Base-by-base conservation (phyloP, 331 rosid genomes). In the Malus hybrid region DNA sequence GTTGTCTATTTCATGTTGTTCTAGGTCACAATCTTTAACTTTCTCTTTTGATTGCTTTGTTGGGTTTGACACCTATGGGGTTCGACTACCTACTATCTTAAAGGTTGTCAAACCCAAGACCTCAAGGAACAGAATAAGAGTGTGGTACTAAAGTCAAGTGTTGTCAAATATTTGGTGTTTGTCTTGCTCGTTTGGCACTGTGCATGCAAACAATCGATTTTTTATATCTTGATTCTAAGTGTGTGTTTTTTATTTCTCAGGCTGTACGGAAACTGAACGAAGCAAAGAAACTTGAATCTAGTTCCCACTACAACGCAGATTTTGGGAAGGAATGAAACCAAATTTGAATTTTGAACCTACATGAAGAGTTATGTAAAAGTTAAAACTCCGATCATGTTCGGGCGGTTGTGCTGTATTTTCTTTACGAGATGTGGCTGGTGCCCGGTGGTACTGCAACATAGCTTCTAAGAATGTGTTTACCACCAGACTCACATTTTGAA, bases 231-330 rank as follows among this genome's bases (percentile, higher is more conserved):
- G 61, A 20, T 75, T 79, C 48, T 39, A n/a, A 33, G 5, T 0
- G 28, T 0, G 28, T n/a, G 19, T 56, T 56, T n/a, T 7, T n/a
- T 7, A 77, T 77, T 48, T 66, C 16, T 62, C 90, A 92, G 99
- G 99, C 99, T 69, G 99, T 94, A 19, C 85, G 99, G 66, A 94
- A 94, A 76, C 73, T 94, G 82, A 94, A 90, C 5, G 99, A 94
- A 69, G 97, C 96, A 19, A 94, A 94, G 93, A 94, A 94, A 77
- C 96, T 94, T 69, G 99, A 94, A 83, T 90, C 96, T 19, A 92
- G 87, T 39, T 82, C 97, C 14, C 99, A 90, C 82, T 94, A 94
- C 76, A 94, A n/a, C 34, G 82, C 93, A 28, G 96, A 91, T 79
- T 94, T 94, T 56, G 96, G 97, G 27, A 94, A 94, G 81, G 96